Percentiles rank a stretch among this genome's conserved stretches.
These are phyloP conservation scores for Eutrema salsugineum DNA, from an alignment of 441 rosid species.

Conservation along the genomic window DNA sequence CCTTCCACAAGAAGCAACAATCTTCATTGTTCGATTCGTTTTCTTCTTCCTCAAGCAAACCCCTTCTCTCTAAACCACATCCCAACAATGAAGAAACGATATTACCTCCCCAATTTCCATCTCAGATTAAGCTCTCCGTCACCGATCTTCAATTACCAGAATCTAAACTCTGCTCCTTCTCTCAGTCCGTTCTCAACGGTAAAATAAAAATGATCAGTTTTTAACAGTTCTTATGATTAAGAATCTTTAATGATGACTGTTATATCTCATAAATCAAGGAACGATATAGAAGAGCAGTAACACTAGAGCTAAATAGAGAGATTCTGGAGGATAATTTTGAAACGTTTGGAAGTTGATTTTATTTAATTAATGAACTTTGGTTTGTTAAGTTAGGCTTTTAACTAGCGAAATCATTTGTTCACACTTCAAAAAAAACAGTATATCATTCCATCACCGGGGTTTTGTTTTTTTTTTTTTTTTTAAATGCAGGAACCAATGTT, in stretches of 20 bases:
- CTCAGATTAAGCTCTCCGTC: constrained; percentile 34
- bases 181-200: constrained; percentile 83
- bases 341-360: too few species aligned
- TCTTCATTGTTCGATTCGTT: constrained; percentile 32
- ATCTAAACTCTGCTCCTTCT: constrained; percentile 45
- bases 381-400: too few species aligned
- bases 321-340: background rate
- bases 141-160: constrained; percentile 32
- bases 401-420: background rate
- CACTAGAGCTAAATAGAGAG: background rate
- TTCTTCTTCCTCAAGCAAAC: constrained; percentile 37
- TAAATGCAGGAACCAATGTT: constrained; percentile 70
- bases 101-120: constrained; percentile 13
- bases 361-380: too few species aligned
- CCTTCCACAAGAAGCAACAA: constrained; percentile 34
- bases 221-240: background rate
- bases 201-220: background rate
- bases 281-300: background rate
- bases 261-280: background rate
- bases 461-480: background rate
- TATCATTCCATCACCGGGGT: background rate
- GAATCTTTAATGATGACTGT: background rate
- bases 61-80: constrained; percentile 39
- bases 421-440: background rate
- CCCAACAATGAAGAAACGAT: constrained; percentile 39